These are phyloP conservation scores for Irpex lacteus DNA, from an alignment of 1,284 basidiomycete genomes.

Conservation along the genomic window DNA sequence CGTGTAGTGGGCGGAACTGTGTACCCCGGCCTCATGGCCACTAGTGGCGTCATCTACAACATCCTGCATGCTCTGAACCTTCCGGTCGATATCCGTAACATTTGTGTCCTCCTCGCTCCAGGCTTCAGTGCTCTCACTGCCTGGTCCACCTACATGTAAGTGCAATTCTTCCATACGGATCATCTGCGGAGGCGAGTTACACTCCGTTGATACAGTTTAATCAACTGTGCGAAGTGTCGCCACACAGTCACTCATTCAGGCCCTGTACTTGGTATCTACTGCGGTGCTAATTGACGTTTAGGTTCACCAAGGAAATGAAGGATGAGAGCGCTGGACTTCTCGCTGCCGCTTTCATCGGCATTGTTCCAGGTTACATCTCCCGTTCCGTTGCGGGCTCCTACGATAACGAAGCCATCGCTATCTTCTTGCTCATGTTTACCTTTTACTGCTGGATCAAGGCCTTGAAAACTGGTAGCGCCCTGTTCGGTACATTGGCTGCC, in stretches of 20 bases:
- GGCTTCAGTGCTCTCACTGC: slow-evolving; percentile 97
- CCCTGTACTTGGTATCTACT: background rate
- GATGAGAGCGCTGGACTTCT: slow-evolving; percentile 92
- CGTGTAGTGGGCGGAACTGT: slow-evolving; percentile 98
- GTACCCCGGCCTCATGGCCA: slow-evolving; percentile 98
- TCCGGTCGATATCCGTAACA: slow-evolving; percentile 96
- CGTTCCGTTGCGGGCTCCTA: slow-evolving; percentile 99
- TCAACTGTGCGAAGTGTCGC: background rate
- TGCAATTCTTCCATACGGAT: slow-evolving; percentile 9
- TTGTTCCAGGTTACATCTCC: slow-evolving; percentile 97
- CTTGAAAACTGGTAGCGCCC: slow-evolving; percentile 89
- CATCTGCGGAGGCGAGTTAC: slow-evolving; percentile 13
- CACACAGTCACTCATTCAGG: background rate
- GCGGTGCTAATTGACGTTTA: slow-evolving; percentile 28
- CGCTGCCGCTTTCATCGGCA: slow-evolving; percentile 98
- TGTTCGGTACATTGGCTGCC: slow-evolving; percentile 88
- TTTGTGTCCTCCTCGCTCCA: slow-evolving; percentile 96
- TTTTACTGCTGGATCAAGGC: slow-evolving; percentile 99
- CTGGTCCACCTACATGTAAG: slow-evolving; percentile 94
- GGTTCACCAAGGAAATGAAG: slow-evolving; percentile 94
- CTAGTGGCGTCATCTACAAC: slow-evolving; percentile 95
- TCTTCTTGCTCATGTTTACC: slow-evolving; percentile 99
- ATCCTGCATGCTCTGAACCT: slow-evolving; percentile 86
- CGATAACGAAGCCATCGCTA: slow-evolving; percentile 99
- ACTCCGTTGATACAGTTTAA: background rate